Base-by-base conservation (phyloP, 805 yeast species). In the Barnettozyma californica region DNA sequence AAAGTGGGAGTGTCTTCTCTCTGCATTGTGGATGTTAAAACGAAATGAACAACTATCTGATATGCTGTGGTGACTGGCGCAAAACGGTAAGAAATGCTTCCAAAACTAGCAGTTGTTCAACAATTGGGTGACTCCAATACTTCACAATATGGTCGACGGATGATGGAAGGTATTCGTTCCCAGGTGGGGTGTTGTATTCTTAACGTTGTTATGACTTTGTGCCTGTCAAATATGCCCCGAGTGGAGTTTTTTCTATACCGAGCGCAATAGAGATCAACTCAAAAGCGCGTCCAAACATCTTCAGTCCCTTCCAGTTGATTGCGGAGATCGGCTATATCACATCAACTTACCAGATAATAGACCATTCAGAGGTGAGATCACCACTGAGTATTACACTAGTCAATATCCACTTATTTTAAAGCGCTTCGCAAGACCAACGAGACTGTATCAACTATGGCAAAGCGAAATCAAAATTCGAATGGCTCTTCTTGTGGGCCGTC, bases 1-100 rank as follows among this genome's bases (percentile, higher is more conserved):
- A 51, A 26, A 3, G 49, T 35, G 1, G 53, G 53, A 2, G 51
- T 13, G 16, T 16, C 33, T 29, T 29, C 33, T 29, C 33, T 29
- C 33, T 29, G 33, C 33, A 29, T 29, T 29, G 33, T 14, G 5
- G 33, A 29, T 29, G 16, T 8, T 29, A 29, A 29, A 13, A 5
- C 14, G 6, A 13, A 11, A 4, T 11, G 33, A 13, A 23, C 25
- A 11, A 29, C 33, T 29, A 13, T 29, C 16, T 13, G n/a, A 13
- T 29, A 4, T 16, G 14, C 9, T 29, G 11, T 16, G 14, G 33
- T 11, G n/a, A 29, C n/a, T 13, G 16, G 6, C 33, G 7, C 33
- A 29, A 29, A 29, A 2, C 16, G n/a, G 33, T 16, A 29, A 29
- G 16, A 11, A 29, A 13, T 16, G 33, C 33, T 29, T 29, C 33